Conservation (phyloP, 495 filamentous ascomycete genomes). For the Letharia columbiana region DNA sequence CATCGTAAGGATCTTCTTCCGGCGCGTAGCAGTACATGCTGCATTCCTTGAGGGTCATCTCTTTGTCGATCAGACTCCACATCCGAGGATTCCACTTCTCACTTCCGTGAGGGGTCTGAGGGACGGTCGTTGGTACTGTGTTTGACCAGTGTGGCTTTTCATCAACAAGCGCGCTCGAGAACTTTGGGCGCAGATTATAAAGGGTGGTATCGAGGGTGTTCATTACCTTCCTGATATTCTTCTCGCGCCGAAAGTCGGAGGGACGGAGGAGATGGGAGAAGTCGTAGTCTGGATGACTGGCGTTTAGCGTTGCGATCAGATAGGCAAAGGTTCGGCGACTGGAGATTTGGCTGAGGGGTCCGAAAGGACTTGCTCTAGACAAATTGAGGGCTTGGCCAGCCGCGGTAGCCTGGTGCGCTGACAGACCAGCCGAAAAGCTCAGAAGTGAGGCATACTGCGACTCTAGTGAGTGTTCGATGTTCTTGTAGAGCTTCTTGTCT, state of each 20-base stretch:
- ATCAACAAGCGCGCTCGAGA: slow-evolving; percentile 24
- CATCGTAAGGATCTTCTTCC: slow-evolving; percentile 75
- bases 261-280: slow-evolving; percentile 86
- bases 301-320: slow-evolving; percentile 94
- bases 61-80: slow-evolving; percentile 84
- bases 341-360: slow-evolving; percentile 72
- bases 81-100: slow-evolving; percentile 71
- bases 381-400: slow-evolving; percentile 58
- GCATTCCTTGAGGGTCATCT: slow-evolving; percentile 84
- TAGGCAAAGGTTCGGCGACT: slow-evolving; percentile 91
- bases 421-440: slow-evolving; percentile 70
- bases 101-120: slow-evolving; percentile 29
- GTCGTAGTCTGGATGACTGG: slow-evolving; percentile 94
- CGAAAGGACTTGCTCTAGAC: slow-evolving; percentile 81
- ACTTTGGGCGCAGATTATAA: slow-evolving; percentile 67
- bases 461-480: slow-evolving; percentile 81
- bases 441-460: slow-evolving; percentile 81
- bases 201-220: slow-evolving; percentile 75
- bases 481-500: slow-evolving; percentile 95
- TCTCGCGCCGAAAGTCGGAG: slow-evolving; percentile 75
- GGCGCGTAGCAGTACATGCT: slow-evolving; percentile 78
- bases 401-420: slow-evolving; percentile 58
- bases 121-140: slow-evolving; percentile 21
- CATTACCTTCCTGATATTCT: slow-evolving; percentile 66
- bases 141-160: slow-evolving; percentile 23